These are phyloP conservation scores for Xerocomellus dryophilus DNA, from an alignment of 768 basidiomycete genomes.

Conservation along the genomic window DNA sequence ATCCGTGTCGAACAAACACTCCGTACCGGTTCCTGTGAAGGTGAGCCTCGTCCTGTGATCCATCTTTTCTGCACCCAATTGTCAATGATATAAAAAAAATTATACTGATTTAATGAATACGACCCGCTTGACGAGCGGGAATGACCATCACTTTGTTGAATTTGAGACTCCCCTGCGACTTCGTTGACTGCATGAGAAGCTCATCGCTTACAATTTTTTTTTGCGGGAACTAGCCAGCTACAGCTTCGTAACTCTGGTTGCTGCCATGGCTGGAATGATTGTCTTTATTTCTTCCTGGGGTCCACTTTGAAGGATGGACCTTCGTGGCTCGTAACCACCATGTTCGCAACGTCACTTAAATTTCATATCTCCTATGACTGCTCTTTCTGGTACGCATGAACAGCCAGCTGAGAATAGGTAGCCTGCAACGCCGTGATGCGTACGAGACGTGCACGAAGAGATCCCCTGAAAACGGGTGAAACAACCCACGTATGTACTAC, in stretches of 20 bases:
- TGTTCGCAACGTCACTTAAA: not conserved
- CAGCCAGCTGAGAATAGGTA: too few species aligned
- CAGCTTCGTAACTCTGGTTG: not conserved
- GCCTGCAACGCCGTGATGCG: too few species aligned
- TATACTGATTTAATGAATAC: constrained; percentile 16
- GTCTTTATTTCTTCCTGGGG: too few species aligned
- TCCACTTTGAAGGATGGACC: too few species aligned
- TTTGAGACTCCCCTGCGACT: not conserved
- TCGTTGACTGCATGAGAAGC: not conserved
- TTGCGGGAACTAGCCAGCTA: not conserved
- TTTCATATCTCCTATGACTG: too few species aligned
- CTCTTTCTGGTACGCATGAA: too few species aligned
- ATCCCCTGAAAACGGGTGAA: too few species aligned
- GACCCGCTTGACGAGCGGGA: constrained; percentile 6
- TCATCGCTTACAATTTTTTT: not conserved
- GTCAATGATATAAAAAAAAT: constrained; percentile 6
- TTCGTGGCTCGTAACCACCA: not conserved
- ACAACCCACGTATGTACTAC: too few species aligned
- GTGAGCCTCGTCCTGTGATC: not conserved
- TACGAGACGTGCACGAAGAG: too few species aligned
- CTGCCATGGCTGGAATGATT: too few species aligned
- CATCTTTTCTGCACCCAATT: not conserved
- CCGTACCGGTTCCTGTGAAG: not conserved
- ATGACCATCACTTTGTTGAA: not conserved
- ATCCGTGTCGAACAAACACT: not conserved